Conservation (phyloP, 805 yeast species). For the Candida corydali region DNA sequence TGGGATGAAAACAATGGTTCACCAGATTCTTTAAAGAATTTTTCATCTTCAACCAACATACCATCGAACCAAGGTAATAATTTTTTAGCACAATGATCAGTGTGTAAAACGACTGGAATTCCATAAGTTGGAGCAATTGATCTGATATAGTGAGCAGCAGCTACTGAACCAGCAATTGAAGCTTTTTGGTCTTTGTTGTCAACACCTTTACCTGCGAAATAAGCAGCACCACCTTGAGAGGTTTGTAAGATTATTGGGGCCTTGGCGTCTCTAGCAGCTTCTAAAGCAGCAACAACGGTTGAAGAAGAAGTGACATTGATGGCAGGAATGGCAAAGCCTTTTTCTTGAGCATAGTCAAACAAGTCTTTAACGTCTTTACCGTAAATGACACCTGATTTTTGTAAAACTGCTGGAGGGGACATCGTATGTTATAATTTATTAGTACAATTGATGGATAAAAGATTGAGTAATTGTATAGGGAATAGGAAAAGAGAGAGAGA, state of each 20-base stretch:
- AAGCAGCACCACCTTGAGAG: conserved; percentile 99
- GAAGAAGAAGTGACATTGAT: conserved; percentile 98
- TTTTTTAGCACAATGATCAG: conserved; percentile 99
- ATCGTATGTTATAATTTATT: conserved; percentile 6
- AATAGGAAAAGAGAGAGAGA: background rate
- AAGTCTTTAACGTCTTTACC: conserved; percentile 91
- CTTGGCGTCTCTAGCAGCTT: conserved; percentile 46
- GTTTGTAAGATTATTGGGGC: conserved; percentile 96
- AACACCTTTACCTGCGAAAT: conserved; percentile 99
- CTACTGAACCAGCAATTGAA: conserved; percentile 89
- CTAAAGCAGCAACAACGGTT: conserved; percentile 61
- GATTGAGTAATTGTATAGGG: background rate
- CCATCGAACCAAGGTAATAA: conserved; percentile 98
- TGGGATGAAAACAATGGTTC: conserved; percentile 98
- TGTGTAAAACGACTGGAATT: conserved; percentile 93
- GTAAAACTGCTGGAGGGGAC: conserved; percentile 57
- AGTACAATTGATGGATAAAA: background rate
- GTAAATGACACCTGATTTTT: conserved; percentile 95
- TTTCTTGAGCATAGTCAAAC: conserved; percentile 88
- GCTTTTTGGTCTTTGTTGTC: conserved; percentile 90
- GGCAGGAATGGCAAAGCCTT: conserved; percentile 97
- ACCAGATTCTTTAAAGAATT: conserved; percentile 77
- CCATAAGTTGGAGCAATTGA: conserved; percentile 95
- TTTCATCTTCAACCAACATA: conserved; percentile 95
- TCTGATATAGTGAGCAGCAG: conserved; percentile 98